A percentile compares a stretch with the other conserved stretches of the same genome.
phyloP scores from a whole-genome alignment of 345 rosid species.

The Sonneratia alba region DNA sequence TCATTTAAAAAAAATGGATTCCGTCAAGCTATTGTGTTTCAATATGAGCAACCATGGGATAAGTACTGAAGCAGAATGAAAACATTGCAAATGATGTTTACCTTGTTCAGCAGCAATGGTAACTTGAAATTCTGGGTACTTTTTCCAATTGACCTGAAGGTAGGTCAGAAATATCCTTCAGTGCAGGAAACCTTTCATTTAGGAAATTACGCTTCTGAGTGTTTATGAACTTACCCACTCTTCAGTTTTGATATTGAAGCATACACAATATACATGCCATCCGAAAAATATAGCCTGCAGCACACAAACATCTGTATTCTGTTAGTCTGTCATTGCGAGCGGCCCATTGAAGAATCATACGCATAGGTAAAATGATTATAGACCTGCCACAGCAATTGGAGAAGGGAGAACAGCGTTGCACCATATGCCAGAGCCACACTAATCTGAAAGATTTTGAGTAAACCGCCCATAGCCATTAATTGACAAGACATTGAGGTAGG shows the following conservation, averaged over 20 bases:
- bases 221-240: constrained; percentile 49
- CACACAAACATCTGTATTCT: constrained; percentile 1
- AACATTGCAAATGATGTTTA: constrained; percentile 11
- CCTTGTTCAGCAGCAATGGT: constrained; percentile 27
- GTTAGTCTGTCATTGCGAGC: neutral
- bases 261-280: constrained; percentile 58
- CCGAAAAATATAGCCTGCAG: constrained; percentile 35
- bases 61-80: neutral
- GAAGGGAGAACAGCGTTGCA: constrained; percentile 37
- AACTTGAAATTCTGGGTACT: constrained; percentile 48
- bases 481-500: neutral
- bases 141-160: constrained; percentile 52
- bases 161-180: neutral
- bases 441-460: constrained; percentile 18
- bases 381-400: constrained; percentile 67
- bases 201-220: neutral
- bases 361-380: neutral
- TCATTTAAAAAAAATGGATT: neutral
- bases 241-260: constrained; percentile 56
- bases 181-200: neutral
- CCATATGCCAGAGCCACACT: constrained; percentile 26
- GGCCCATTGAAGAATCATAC: neutral
- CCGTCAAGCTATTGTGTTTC: neutral
- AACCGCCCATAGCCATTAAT: neutral
- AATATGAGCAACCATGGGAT: neutral